phyloP scores from a whole-genome alignment of 1,284 basidiomycete genomes.

The Clitocybe nebularis region DNA sequence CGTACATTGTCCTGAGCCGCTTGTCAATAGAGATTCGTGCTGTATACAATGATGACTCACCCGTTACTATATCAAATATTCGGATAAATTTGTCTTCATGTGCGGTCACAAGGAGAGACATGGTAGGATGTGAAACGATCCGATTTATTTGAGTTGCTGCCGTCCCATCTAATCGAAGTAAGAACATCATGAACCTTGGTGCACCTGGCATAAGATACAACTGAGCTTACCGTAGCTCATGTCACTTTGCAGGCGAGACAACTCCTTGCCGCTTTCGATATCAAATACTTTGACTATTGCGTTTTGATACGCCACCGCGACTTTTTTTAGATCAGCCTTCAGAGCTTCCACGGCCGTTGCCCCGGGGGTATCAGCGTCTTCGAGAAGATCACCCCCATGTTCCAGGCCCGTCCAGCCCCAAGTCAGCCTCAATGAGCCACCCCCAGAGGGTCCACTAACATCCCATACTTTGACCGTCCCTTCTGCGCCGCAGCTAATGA shows the following conservation, averaged over 20 bases:
- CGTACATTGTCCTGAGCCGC: conserved; percentile 69
- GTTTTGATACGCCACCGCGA: conserved; percentile 90
- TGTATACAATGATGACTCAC: conserved; percentile 38
- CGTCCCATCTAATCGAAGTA: conserved; percentile 52
- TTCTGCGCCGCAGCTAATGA: conserved; percentile 90
- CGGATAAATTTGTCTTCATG: conserved; percentile 94
- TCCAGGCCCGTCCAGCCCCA: conserved; percentile 80
- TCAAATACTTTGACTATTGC: conserved; percentile 89
- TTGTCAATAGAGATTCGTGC: conserved; percentile 8
- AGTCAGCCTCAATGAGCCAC: conserved; percentile 61
- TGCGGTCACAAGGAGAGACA: conserved; percentile 83
- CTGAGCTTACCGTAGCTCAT: conserved; percentile 69
- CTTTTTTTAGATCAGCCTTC: conserved; percentile 74
- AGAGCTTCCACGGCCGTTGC: conserved; percentile 81
- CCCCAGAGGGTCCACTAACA: conserved; percentile 60
- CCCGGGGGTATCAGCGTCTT: conserved; percentile 52
- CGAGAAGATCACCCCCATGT: conserved; percentile 48
- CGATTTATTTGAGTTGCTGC: conserved; percentile 83
- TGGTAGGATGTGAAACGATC: conserved; percentile 88
- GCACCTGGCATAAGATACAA: conserved; percentile 16
- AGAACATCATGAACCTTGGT: no score
- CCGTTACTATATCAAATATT: conserved; percentile 81
- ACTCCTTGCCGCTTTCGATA: conserved; percentile 80
- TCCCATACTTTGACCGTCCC: conserved; percentile 94
- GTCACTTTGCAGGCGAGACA: conserved; percentile 66